Evolutionary conservation across 805 yeast species (phyloP), one percentile per base, ranked within the genome.

Genomic region (Naumovozyma castellii): DNA sequence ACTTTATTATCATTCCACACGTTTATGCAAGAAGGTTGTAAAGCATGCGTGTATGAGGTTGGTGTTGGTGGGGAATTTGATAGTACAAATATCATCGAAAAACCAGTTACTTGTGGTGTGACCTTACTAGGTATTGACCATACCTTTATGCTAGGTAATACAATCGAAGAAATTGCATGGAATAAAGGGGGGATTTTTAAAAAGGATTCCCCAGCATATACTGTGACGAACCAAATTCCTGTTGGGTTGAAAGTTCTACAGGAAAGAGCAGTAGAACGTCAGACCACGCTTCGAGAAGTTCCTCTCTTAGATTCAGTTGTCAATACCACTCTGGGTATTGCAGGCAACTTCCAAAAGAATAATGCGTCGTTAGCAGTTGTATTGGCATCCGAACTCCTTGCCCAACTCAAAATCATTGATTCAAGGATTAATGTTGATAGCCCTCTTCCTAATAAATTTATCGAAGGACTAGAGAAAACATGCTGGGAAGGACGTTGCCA

Each of bases 51-150:
- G 30, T 87, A 84, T 56, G 99, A 92, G 60, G 99, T 94, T 22
- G 99, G 99, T 17, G 95, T 92, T 36, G 99, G 99, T 20, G 99
- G 99, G 5, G 94, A 84, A 56, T 86, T 78, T 54, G 99, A 92
- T 61, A 85, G 96, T n/a, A 92, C 99, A 10, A 92, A 92, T 57
- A 73, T 92, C 2, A 75, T 92, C 36, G 76, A 71, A 33, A 65
- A 69, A 33, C 97, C 98, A 15, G 73, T 84, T 0, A 88, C 78
- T 1, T 80, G 95, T 35, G 98, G 94, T 30, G 80, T 92, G 14
- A 67, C 92, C 2, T 73, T 90, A 4, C 64, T 92, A 44, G 98
- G 97, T 1, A 81, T 92, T 34, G 99, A 92, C 59, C 99, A 92
- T 60, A 81, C 87, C 0, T 68, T 76, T 40, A 78, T 86, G 72